Conservation (phyloP, 2,329 filamentous ascomycete genomes). For the Cladosporium sp. region DNA sequence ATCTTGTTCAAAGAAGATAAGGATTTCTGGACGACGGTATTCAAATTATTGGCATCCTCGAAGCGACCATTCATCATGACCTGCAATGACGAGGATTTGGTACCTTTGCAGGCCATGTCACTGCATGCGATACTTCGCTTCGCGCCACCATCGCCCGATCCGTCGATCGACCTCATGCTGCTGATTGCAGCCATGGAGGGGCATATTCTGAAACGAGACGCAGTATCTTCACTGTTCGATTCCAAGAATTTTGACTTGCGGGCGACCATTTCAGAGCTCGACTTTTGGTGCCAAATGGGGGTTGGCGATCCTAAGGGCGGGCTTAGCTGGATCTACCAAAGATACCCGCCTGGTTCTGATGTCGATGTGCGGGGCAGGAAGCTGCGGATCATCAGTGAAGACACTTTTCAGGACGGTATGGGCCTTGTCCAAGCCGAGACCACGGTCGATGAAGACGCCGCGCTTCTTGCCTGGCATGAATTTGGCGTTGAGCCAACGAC, state of each 20-base stretch:
- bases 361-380: conserved; percentile 60
- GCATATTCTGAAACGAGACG: conserved; percentile 63
- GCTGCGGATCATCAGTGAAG: conserved; percentile 72
- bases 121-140: conserved; percentile 82
- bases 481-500: conserved; percentile 49
- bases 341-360: conserved; percentile 68
- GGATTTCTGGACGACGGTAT: conserved; percentile 83
- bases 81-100: conserved; percentile 81
- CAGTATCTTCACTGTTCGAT: conserved; percentile 64
- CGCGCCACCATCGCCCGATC: conserved; percentile 55
- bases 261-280: conserved; percentile 73
- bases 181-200: conserved; percentile 83
- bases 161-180: conserved; percentile 74
- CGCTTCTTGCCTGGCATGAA: conserved; percentile 59
- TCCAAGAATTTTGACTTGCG: conserved; percentile 68
- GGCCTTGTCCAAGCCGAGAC: conserved; percentile 50
- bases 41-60: conserved; percentile 71
- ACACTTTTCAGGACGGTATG: conserved; percentile 73
- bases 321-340: conserved; percentile 79
- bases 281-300: conserved; percentile 96
- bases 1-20: conserved; percentile 92
- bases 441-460: conserved; percentile 54
- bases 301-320: conserved; percentile 85
- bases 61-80: conserved; percentile 92
- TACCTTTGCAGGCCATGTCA: conserved; percentile 68